Evolutionary conservation across 306 rosid species (phyloP).

Genomic region (Citrullus mucosospermus): DNA sequence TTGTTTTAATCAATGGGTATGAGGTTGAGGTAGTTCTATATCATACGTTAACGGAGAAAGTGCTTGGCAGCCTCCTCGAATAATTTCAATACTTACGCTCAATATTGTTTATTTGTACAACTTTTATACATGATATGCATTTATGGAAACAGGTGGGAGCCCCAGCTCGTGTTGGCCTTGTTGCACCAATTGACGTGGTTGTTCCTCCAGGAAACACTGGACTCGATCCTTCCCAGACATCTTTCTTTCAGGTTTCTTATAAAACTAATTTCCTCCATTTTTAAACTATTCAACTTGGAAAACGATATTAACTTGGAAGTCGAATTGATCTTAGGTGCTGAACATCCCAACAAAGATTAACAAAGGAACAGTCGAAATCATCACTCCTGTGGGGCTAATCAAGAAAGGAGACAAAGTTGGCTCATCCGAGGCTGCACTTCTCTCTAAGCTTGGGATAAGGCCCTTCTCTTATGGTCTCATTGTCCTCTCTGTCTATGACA

Average conservation of each 20-base stretch:
- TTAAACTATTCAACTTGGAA: neutral
- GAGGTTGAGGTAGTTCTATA: too few relatives aligned
- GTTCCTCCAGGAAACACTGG: slow-evolving; percentile 97
- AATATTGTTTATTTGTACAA: neutral
- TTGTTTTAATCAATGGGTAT: too few relatives aligned
- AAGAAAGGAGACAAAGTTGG: slow-evolving; percentile 93
- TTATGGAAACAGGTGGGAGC: slow-evolving; percentile 61
- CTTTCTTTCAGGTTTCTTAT: slow-evolving; percentile 74
- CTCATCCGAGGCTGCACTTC: slow-evolving; percentile 86
- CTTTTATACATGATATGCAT: neutral
- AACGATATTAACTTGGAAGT: neutral
- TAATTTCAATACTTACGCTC: neutral
- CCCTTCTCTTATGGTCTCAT: slow-evolving; percentile 95
- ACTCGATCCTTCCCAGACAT: slow-evolving; percentile 83
- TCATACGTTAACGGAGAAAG: too few relatives aligned
- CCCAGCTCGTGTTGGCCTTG: slow-evolving; percentile 96
- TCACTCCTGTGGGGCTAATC: slow-evolving; percentile 86
- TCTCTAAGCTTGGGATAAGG: slow-evolving; percentile 82
- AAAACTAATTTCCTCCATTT: neutral
- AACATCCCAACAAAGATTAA: slow-evolving; percentile 89
- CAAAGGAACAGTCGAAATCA: slow-evolving; percentile 88
- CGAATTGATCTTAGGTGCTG: slow-evolving; percentile 34
- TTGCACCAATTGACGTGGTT: slow-evolving; percentile 85
- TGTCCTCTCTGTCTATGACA: slow-evolving; percentile 55
- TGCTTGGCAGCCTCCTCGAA: neutral